These are phyloP conservation scores for Cymbopogon flexuosus DNA, from an alignment of 202 grass and related monocot species.

Conservation along the genomic window DNA sequence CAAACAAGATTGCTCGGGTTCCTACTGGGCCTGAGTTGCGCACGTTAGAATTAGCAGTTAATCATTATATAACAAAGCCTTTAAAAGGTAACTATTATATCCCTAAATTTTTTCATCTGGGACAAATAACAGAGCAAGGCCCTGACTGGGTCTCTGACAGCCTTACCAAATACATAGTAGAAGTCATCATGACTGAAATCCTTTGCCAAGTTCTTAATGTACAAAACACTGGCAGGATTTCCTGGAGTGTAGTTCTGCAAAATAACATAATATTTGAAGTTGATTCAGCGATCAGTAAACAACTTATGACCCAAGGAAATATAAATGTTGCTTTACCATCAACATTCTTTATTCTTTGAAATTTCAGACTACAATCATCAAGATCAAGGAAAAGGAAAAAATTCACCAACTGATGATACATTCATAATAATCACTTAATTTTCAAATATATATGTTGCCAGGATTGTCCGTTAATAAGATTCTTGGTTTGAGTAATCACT, in stretches of 20 bases:
- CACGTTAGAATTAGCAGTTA: background rate
- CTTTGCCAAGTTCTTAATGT: slow-evolving; percentile 91
- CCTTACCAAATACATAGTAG: slow-evolving; percentile 82
- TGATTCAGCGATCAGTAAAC: background rate
- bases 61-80: background rate
- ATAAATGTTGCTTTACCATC: background rate
- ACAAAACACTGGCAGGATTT: slow-evolving; percentile 74
- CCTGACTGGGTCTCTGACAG: background rate
- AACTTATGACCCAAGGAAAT: background rate
- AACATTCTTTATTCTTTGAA: background rate
- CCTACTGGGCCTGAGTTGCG: background rate
- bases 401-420: background rate
- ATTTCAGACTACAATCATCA: background rate
- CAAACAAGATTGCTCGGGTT: background rate
- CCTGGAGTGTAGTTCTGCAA: slow-evolving; percentile 78
- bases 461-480: background rate
- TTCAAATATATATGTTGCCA: background rate
- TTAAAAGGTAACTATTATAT: background rate
- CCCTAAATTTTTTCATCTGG: background rate
- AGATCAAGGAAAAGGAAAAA: slow-evolving; percentile 18
- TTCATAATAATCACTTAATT: background rate
- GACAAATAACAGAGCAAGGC: background rate
- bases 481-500: background rate
- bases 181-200: slow-evolving; percentile 87
- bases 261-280: slow-evolving; percentile 7